phyloP scores from a whole-genome alignment of 108 stramenopile species.

The Conticribra weissflogii region DNA sequence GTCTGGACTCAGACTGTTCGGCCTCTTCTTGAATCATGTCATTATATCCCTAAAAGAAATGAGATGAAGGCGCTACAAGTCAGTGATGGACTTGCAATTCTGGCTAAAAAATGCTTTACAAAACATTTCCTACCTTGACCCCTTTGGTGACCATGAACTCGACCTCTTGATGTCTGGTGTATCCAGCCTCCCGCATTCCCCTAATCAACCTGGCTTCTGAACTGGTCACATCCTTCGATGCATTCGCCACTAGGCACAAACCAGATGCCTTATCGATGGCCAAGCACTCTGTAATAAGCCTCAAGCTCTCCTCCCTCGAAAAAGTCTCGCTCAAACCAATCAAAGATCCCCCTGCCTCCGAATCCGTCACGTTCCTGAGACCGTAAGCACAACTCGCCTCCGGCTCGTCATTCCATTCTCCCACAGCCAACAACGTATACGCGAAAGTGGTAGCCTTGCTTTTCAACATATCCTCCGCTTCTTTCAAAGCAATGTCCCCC shows the following conservation, averaged over 20 bases:
- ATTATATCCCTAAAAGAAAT: slow-evolving; percentile 31
- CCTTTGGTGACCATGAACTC: slow-evolving; percentile 80
- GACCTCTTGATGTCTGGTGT: slow-evolving; percentile 76
- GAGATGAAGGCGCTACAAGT: neutral
- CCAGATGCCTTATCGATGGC: slow-evolving; percentile 64
- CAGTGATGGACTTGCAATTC: neutral
- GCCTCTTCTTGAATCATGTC: slow-evolving; percentile 20
- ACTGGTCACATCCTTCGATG: slow-evolving; percentile 45
- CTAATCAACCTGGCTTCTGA: slow-evolving; percentile 71
- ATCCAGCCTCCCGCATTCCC: slow-evolving; percentile 79
- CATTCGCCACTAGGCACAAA: slow-evolving; percentile 54
- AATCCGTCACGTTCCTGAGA: slow-evolving; percentile 42
- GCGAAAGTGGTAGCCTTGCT: slow-evolving; percentile 51
- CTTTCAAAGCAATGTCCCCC: slow-evolving; percentile 32
- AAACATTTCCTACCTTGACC: slow-evolving; percentile 55
- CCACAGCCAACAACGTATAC: slow-evolving; percentile 77
- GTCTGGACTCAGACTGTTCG: slow-evolving; percentile 44
- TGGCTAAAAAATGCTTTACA: slow-evolving; percentile 7
- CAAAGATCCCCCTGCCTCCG: slow-evolving; percentile 10
- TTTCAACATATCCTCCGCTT: slow-evolving; percentile 56
- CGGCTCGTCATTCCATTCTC: slow-evolving; percentile 64
- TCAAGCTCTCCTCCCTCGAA: slow-evolving; percentile 74
- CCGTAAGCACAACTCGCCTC: slow-evolving; percentile 71
- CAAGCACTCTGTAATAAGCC: slow-evolving; percentile 78
- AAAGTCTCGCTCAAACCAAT: slow-evolving; percentile 56